Evolutionary conservation across 495 filamentous ascomycete genomes (phyloP).

Genomic region (Evernia prunastri): DNA sequence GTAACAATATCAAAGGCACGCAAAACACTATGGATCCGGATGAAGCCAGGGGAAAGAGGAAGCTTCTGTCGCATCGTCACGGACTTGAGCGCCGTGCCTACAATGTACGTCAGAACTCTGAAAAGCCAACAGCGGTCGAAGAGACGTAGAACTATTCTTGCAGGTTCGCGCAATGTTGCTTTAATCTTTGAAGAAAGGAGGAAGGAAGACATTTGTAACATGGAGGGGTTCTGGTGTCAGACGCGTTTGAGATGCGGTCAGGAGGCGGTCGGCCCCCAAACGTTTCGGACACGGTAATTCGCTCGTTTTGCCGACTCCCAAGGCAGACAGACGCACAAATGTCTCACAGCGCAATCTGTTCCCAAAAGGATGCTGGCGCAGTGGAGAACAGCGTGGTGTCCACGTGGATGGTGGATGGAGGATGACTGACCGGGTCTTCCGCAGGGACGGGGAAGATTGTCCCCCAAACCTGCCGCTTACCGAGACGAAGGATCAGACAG

Average conservation of each 20-base stretch:
- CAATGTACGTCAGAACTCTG: neutral
- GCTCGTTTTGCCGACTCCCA: too few relatives aligned
- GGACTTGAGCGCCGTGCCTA: neutral
- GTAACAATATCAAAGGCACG: neutral
- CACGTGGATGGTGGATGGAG: neutral
- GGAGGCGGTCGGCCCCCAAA: constrained; percentile 1
- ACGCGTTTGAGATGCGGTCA: neutral
- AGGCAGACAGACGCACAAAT: too few relatives aligned
- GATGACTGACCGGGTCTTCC: neutral
- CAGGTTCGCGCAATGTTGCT: neutral
- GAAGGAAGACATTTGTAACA: neutral
- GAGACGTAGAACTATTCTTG: neutral
- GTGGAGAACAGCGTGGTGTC: neutral
- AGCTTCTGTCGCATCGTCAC: neutral
- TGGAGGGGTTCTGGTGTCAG: neutral
- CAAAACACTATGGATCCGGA: neutral
- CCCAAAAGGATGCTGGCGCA: too few relatives aligned
- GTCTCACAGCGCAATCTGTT: too few relatives aligned
- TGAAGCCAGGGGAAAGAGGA: constrained; percentile 3
- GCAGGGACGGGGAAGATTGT: neutral
- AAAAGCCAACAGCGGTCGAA: neutral
- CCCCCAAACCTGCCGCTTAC: neutral
- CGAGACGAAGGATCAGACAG: neutral
- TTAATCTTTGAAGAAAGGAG: neutral
- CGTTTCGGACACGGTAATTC: neutral